Percentiles rank a stretch among this genome's conserved stretches.
Conservation (phyloP, 371 early-diverging fungal genomes). For the Mycotypha africana region DNA sequence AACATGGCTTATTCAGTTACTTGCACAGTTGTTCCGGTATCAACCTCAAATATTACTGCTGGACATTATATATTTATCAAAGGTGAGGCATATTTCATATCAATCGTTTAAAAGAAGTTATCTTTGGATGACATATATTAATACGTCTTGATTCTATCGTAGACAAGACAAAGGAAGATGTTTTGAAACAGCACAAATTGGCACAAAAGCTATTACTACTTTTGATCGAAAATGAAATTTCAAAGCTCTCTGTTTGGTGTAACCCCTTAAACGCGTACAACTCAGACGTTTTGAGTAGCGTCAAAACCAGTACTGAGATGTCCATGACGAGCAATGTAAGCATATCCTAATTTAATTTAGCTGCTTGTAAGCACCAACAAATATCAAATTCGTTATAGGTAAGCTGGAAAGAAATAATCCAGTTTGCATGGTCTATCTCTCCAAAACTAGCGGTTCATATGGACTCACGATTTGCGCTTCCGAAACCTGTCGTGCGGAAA, state of each 20-base stretch:
- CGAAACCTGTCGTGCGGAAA: slow-evolving; percentile 55
- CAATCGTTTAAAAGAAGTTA: too few relatives aligned
- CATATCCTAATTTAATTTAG: too few relatives aligned
- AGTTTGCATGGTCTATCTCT: slow-evolving; percentile 76
- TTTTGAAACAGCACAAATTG: slow-evolving; percentile 14
- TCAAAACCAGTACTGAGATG: slow-evolving; percentile 28
- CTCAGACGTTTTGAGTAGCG: slow-evolving; percentile 13
- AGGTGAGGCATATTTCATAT: neutral
- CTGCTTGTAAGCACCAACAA: neutral
- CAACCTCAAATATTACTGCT: slow-evolving; percentile 28
- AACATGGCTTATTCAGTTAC: slow-evolving; percentile 46
- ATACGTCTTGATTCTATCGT: neutral
- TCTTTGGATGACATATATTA: neutral
- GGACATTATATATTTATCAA: slow-evolving; percentile 43
- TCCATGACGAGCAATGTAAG: slow-evolving; percentile 23
- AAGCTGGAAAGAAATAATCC: slow-evolving; percentile 67
- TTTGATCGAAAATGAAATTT: slow-evolving; percentile 79
- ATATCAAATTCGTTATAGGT: slow-evolving; percentile 6
- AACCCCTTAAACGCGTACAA: slow-evolving; percentile 50
- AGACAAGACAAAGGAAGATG: slow-evolving; percentile 26
- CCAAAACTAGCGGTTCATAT: slow-evolving; percentile 85
- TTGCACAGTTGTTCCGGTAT: slow-evolving; percentile 33
- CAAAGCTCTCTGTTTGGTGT: slow-evolving; percentile 71
- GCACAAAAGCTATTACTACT: slow-evolving; percentile 53
- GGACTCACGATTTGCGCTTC: slow-evolving; percentile 59